Evolutionary conservation across 768 basidiomycete genomes (phyloP).

Genomic region (Solioccasus polychromus): DNA sequence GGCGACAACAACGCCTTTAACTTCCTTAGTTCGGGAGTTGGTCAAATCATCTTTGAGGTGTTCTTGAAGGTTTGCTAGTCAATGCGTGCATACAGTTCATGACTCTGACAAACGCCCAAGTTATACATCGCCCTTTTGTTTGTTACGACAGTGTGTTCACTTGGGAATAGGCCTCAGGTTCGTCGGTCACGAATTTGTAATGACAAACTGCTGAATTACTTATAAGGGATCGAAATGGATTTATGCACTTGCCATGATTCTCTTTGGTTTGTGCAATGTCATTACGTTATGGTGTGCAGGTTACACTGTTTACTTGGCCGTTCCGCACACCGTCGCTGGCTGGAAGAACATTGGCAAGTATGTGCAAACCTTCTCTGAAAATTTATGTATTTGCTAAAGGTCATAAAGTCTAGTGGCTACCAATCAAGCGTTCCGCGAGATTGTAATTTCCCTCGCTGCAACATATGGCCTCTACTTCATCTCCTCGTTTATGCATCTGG

Average conservation of each 20-base stretch:
- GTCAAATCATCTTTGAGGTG: conserved; percentile 70
- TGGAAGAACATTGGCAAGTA: conserved; percentile 76
- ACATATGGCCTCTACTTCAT: conserved; percentile 85
- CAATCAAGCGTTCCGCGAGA: conserved; percentile 75
- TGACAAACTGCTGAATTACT: conserved; percentile 2
- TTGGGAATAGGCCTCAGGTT: conserved; percentile 83
- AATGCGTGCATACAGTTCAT: conserved; percentile 6
- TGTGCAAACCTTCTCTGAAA: conserved; percentile 22
- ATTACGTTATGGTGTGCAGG: conserved; percentile 88
- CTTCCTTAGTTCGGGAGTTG: conserved; percentile 71
- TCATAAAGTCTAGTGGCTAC: conserved; percentile 51
- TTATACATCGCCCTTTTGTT: conserved; percentile 85
- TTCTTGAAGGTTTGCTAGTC: conserved; percentile 51
- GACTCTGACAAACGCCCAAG: conserved; percentile 32
- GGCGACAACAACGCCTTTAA: conserved; percentile 69
- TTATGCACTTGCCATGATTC: conserved; percentile 69
- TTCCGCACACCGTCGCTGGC: conserved; percentile 68
- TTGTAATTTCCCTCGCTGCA: conserved; percentile 74
- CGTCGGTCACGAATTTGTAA: conserved; percentile 10
- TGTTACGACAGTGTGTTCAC: conserved; percentile 79
- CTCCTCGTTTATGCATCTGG: conserved; percentile 82
- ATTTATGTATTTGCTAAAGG: conserved; percentile 26
- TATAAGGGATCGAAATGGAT: conserved; percentile 79
- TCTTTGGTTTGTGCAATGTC: conserved; percentile 75
- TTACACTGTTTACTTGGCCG: conserved; percentile 84